Percentiles rank a stretch among this genome's conserved stretches.
Evolutionary conservation across 2,329 filamentous ascomycete species (phyloP).

Genomic region (Aspergillus pseudoterreus): DNA sequence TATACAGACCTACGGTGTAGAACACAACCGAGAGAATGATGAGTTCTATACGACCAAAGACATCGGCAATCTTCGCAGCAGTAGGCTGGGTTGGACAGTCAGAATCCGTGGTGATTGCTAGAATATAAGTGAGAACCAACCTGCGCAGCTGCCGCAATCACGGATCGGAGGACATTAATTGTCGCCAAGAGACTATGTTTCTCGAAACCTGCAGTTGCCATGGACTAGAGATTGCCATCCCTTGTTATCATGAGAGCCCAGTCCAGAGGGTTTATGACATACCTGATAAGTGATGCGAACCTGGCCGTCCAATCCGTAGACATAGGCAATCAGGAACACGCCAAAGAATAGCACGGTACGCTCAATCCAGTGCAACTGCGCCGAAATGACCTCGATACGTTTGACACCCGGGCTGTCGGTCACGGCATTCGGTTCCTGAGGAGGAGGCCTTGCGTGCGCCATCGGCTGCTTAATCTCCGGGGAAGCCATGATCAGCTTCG

Average conservation of each 20-base stretch:
- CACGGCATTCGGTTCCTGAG: neutral
- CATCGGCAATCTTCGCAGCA: constrained; percentile 60
- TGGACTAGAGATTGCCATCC: constrained; percentile 30
- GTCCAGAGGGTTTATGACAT: neutral
- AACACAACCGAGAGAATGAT: constrained; percentile 55
- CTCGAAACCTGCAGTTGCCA: constrained; percentile 51
- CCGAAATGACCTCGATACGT: constrained; percentile 57
- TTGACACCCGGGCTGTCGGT: constrained; percentile 49
- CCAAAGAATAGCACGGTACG: constrained; percentile 57
- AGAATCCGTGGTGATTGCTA: neutral
- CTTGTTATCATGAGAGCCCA: too few species aligned
- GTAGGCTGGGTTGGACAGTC: constrained; percentile 43
- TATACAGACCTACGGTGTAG: constrained; percentile 46
- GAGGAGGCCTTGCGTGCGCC: neutral
- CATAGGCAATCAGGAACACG: constrained; percentile 62
- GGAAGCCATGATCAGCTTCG: too few species aligned
- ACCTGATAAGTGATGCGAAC: constrained; percentile 51
- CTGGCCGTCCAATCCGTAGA: constrained; percentile 59
- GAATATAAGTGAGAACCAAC: constrained; percentile 19
- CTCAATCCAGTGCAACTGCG: constrained; percentile 51
- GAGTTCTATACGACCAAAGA: constrained; percentile 60
- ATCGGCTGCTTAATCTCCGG: neutral
- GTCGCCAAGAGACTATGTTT: constrained; percentile 57
- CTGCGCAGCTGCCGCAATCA: constrained; percentile 57
- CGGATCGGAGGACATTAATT: constrained; percentile 55